These are phyloP conservation scores for Sporothrix brunneoviolacea DNA, from an alignment of 2,329 filamentous ascomycete genomes.

Conservation along the genomic window DNA sequence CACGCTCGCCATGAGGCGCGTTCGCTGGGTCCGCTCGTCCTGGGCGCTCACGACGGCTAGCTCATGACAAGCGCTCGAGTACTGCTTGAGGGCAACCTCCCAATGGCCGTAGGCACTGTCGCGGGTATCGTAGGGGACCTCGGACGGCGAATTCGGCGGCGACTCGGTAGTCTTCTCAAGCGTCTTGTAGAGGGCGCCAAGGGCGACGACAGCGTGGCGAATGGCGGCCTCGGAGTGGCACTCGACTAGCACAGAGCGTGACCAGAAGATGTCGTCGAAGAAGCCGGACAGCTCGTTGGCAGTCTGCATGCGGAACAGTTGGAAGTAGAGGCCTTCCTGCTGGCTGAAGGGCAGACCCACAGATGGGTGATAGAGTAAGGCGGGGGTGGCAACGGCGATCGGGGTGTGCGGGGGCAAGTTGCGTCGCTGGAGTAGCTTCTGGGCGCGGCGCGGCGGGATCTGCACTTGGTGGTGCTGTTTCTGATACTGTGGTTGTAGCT, in stretches of 20 bases:
- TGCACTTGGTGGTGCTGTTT: conserved; percentile 18
- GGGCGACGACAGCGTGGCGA: conserved; percentile 57
- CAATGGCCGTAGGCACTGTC: conserved; percentile 41
- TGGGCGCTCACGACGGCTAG: conserved; percentile 39
- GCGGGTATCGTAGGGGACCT: conserved; percentile 23
- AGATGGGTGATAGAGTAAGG: conserved; percentile 32
- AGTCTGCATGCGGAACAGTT: conserved; percentile 55
- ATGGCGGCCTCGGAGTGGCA: conserved; percentile 56
- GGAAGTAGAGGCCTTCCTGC: conserved; percentile 53
- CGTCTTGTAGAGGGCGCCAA: conserved; percentile 62
- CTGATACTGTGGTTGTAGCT: conserved; percentile 13
- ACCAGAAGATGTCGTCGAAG: conserved; percentile 62
- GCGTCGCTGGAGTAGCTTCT: conserved; percentile 16
- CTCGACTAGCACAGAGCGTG: conserved; percentile 53
- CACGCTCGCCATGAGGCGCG: conserved; percentile 57
- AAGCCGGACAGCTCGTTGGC: conserved; percentile 59
- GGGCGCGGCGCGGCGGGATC: conserved; percentile 15
- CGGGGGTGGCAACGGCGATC: conserved; percentile 25
- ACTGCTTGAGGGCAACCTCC: conserved; percentile 54
- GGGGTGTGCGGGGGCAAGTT: conserved; percentile 31
- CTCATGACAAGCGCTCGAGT: conserved; percentile 48
- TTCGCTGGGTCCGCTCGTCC: conserved; percentile 35
- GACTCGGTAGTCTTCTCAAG: conserved; percentile 51
- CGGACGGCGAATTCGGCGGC: conserved; percentile 39
- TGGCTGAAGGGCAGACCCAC: conserved; percentile 39